Conservation (phyloP, 2,329 filamentous ascomycete species). For the Sarocladium oryzae region DNA sequence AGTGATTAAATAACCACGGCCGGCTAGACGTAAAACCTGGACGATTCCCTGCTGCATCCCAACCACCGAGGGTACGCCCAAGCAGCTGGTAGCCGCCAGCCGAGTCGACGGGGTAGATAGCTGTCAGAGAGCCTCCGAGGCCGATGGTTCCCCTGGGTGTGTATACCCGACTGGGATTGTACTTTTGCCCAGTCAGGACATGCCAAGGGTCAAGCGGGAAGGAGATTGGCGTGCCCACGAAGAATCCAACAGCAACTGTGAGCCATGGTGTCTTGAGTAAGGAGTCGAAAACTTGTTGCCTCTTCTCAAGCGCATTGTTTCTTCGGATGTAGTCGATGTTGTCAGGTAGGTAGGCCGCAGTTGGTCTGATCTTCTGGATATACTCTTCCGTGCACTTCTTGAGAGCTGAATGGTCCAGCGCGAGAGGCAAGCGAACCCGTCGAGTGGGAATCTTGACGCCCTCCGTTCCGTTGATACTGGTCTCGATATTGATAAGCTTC, state of each 20-base stretch:
- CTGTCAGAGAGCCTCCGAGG: constrained; percentile 24
- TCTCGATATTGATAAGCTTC: constrained; percentile 13
- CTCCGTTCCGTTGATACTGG: constrained; percentile 13
- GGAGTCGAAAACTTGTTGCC: constrained; percentile 24
- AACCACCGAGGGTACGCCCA: constrained; percentile 22
- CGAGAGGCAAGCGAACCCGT: constrained; percentile 22
- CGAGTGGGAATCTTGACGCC: constrained; percentile 17
- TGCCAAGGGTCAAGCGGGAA: constrained; percentile 9
- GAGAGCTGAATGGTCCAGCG: constrained; percentile 23
- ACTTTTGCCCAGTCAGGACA: constrained; percentile 19
- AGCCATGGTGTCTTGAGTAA: constrained; percentile 27
- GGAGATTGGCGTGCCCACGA: constrained; percentile 28
- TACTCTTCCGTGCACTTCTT: constrained; percentile 41
- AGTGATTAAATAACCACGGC: constrained; percentile 30
- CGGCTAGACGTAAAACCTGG: constrained; percentile 20
- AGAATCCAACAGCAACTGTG: constrained; percentile 21
- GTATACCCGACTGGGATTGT: constrained; percentile 22
- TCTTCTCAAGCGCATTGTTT: constrained; percentile 28
- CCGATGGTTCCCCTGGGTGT: constrained; percentile 27
- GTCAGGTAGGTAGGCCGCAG: constrained; percentile 53
- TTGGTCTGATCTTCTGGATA: constrained; percentile 50
- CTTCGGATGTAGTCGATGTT: constrained; percentile 44
- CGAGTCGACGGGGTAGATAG: constrained; percentile 25
- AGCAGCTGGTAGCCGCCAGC: constrained; percentile 30
- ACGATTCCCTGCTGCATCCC: constrained; percentile 24